Base-by-base conservation (phyloP, 192 early-diverging fungal species). In the Dimargaris cristalligena region DNA sequence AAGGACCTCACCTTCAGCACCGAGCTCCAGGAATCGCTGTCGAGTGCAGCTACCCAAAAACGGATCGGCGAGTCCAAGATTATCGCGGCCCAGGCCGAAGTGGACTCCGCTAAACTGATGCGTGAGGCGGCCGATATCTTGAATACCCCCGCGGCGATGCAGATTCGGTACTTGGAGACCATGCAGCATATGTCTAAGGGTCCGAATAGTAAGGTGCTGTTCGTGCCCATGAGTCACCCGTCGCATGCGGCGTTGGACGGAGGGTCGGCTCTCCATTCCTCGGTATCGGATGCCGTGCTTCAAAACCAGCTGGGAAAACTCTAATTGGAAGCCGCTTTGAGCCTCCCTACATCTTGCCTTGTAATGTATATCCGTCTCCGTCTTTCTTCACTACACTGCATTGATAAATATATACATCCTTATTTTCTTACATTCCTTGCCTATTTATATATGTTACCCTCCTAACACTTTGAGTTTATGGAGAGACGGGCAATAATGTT, bases 101-200 rank as follows among this genome's bases (percentile, higher is more conserved):
- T 91, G 18, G 85, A 91, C 59, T 70, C 84, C 41, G 89, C 92
- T 2, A 92, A 88, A 63, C 67, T 95, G 30, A 92, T 94, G 89
- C 79, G 89, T 32, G 84, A 93, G 67, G 90, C 91, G n/a, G 83
- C 92, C 0, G 89, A 93, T 62, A 87, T 93, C 45, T 69, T 95
- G 23, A 91, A 88, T 67, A 83, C 86, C 2, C 86, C 87, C 14
- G 84, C 80, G 0, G 81, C 80, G 2, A 80, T 82, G 76, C 89
- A 95, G 72, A 95, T 95, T 59, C 80, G 91, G 30, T 93, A 90
- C 50, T 69, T 93, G 16, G 89, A 93, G 44, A 95, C 90, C 20
- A 71, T 95, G 73, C 69, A 73, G 13, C 65, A 68, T 64, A 88
- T 93, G 82, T 74, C 90, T 44, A 81, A 79, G 65, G 67, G 73